Conservation (phyloP, 129 eudicot species). For the Calendula officinalis region DNA sequence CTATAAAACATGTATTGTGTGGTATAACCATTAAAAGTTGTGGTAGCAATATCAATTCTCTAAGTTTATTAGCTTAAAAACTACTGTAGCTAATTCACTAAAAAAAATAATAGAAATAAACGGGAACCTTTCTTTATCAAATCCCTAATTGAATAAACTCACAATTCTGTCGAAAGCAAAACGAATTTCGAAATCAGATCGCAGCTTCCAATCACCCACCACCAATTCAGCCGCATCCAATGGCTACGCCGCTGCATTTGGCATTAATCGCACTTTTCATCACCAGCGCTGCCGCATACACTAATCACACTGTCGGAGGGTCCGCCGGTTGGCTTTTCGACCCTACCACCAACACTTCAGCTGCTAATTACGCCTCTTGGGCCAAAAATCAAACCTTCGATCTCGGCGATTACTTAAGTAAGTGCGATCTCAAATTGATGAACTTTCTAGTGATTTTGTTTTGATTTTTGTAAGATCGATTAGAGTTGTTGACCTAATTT, state of each 20-base stretch:
- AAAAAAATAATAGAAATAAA: constrained; percentile 6
- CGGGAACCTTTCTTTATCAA: not conserved
- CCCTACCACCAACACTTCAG: constrained; percentile 37
- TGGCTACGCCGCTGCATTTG: constrained; percentile 36
- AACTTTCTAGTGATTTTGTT: no score
- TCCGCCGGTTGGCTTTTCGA: constrained; percentile 72
- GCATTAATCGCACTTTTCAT: constrained; percentile 31
- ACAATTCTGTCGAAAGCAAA: not conserved
- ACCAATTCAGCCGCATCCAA: constrained; percentile 26
- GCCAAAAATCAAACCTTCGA: constrained; percentile 60
- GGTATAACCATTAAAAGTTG: no score
- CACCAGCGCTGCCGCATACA: constrained; percentile 52
- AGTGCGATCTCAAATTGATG: constrained; percentile 17
- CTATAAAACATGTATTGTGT: no score
- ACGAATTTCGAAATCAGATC: constrained; percentile 16
- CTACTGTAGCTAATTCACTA: constrained; percentile 26
- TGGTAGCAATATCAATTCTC: no score
- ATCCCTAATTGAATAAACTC: constrained; percentile 3
- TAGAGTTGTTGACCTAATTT: no score
- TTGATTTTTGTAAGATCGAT: no score
- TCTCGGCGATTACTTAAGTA: constrained; percentile 85
- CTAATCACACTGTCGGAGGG: constrained; percentile 85
- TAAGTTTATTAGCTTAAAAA: no score
- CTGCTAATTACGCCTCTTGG: constrained; percentile 66
- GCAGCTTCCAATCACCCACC: constrained; percentile 11